phyloP scores from a whole-genome alignment of 148 eudicot species.

The Vaccinium darrowii region DNA sequence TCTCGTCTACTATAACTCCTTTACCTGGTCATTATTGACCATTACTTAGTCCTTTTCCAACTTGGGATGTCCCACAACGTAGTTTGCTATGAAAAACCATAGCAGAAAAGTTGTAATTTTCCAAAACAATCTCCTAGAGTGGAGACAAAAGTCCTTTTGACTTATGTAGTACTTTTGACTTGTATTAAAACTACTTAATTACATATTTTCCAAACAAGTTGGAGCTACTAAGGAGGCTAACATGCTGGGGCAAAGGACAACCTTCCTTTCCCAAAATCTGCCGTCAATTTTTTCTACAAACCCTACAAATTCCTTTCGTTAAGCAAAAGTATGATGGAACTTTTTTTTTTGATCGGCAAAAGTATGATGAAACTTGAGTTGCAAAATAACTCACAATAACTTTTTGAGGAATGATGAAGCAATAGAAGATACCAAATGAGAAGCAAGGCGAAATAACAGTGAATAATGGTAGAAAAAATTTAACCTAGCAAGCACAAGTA shows the following conservation, averaged over 20 bases:
- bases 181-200: neutral
- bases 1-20: neutral
- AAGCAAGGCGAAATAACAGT: neutral
- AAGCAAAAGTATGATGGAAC: neutral
- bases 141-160: neutral
- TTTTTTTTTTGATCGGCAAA: neutral
- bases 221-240: neutral
- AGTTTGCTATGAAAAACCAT: neutral
- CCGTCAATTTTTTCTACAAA: neutral
- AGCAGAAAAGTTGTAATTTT: neutral
- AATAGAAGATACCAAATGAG: neutral
- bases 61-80: neutral
- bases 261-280: neutral
- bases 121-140: neutral
- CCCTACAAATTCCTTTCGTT: neutral
- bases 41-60: conserved; percentile 1
- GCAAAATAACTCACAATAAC: neutral
- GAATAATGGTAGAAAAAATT: neutral
- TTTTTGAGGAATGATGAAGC: neutral
- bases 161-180: neutral
- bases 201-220: neutral
- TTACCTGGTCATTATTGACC: neutral
- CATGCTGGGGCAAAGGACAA: neutral
- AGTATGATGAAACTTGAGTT: neutral
- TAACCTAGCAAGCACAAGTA: conserved; percentile 92